A percentile compares a stretch with the other conserved stretches of the same genome.
These are phyloP conservation scores for Aphanoascus verrucosus DNA, from an alignment of 2,329 filamentous ascomycete species.

Conservation along the genomic window DNA sequence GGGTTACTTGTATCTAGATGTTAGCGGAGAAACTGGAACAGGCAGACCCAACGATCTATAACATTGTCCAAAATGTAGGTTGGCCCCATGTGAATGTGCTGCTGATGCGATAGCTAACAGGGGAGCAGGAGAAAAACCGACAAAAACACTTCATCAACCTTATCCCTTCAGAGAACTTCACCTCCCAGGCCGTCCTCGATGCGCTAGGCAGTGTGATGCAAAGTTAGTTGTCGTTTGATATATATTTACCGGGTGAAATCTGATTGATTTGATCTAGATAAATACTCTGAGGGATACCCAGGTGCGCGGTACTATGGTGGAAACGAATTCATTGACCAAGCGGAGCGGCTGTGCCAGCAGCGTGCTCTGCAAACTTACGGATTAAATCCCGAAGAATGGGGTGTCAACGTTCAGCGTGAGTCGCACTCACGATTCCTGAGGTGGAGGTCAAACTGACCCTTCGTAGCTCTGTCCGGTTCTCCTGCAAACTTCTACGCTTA, in stretches of 20 bases:
- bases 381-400: constrained; percentile 77
- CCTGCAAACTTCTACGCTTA: constrained; percentile 74
- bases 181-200: constrained; percentile 83
- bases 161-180: constrained; percentile 93
- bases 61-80: constrained; percentile 77
- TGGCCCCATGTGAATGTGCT: not conserved
- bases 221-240: constrained; percentile 45
- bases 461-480: constrained; percentile 65
- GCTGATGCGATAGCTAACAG: constrained; percentile 1
- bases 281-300: constrained; percentile 97
- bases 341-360: constrained; percentile 80
- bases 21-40: constrained; percentile 68
- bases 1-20: constrained; percentile 46
- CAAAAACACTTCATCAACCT: constrained; percentile 99
- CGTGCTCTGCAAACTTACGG: constrained; percentile 81
- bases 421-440: constrained; percentile 5
- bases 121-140: constrained; percentile 70
- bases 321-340: constrained; percentile 89
- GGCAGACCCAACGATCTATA: constrained; percentile 75
- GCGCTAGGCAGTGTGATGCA: constrained; percentile 91
- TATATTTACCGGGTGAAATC: not conserved
- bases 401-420: constrained; percentile 84
- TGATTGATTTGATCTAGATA: constrained; percentile 50
- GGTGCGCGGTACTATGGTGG: constrained; percentile 94
- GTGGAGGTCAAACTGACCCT: not conserved